These are phyloP conservation scores for Aspergillus alliaceus DNA, from an alignment of 2,329 filamentous ascomycete genomes.

Conservation along the genomic window DNA sequence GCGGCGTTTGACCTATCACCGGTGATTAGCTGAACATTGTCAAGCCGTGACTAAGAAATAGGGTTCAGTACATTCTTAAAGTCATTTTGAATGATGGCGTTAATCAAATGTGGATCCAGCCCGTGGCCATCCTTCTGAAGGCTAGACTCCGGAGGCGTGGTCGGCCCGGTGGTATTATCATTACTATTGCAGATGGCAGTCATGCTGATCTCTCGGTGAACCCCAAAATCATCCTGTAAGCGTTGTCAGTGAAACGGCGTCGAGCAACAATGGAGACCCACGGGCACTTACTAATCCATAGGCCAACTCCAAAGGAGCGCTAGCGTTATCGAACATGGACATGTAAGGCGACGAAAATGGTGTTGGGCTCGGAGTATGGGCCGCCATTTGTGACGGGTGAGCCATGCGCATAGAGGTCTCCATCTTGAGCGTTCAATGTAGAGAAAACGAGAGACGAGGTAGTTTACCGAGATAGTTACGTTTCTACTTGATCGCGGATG, in stretches of 20 bases:
- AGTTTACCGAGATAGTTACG: too few species aligned
- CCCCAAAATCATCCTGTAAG: neutral
- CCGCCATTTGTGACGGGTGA: neutral
- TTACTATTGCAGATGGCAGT: too few species aligned
- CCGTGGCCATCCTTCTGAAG: neutral
- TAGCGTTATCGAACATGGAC: neutral
- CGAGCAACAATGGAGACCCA: too few species aligned
- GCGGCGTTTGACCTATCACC: slow-evolving; percentile 7
- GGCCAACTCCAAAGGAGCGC: neutral
- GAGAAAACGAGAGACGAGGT: too few species aligned
- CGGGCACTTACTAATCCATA: neutral
- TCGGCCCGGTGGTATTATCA: neutral
- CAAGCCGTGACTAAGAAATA: neutral
- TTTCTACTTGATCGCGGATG: neutral
- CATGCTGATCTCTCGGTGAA: neutral
- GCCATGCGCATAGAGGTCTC: neutral
- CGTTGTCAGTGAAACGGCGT: too few species aligned
- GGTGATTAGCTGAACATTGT: neutral
- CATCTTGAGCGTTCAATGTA: too few species aligned
- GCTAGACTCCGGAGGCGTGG: neutral
- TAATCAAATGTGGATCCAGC: neutral
- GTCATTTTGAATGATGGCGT: neutral
- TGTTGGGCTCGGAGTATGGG: neutral
- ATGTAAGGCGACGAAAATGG: neutral
- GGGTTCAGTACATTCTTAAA: neutral